Evolutionary conservation across 2,329 filamentous ascomycete genomes (phyloP).

Genomic region (Aureobasidium musti): DNA sequence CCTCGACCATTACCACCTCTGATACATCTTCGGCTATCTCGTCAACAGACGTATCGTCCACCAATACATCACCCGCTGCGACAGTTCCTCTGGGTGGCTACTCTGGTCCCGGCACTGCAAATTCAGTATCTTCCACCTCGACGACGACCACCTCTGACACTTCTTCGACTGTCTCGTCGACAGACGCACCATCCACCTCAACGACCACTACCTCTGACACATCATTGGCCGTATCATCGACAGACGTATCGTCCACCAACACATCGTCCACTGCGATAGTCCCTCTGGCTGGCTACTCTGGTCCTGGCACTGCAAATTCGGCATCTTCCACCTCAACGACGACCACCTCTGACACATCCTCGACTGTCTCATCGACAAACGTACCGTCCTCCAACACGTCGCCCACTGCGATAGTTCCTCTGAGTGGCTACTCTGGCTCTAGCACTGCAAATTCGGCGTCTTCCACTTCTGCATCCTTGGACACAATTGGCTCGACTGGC

Average conservation of each 20-base stretch:
- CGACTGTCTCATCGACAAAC: background rate
- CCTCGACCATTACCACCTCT: background rate
- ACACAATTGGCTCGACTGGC: background rate
- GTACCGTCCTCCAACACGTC: background rate
- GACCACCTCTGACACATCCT: background rate
- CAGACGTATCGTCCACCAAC: background rate
- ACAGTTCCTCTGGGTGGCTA: background rate
- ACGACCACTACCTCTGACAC: background rate
- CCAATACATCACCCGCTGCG: background rate
- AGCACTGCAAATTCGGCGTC: background rate
- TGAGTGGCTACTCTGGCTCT: slow-evolving; percentile 3
- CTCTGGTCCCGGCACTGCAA: slow-evolving; percentile 15
- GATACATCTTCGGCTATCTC: background rate
- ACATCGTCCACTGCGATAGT: background rate
- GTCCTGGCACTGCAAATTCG: slow-evolving; percentile 17
- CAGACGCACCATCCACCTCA: background rate
- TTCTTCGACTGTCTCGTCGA: background rate
- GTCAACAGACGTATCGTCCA: background rate
- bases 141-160: background rate
- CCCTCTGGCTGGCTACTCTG: slow-evolving; percentile 6
- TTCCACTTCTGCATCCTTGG: background rate
- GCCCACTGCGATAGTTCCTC: background rate
- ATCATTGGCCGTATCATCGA: background rate
- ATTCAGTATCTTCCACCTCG: too few relatives aligned
- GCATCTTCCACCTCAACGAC: slow-evolving; percentile 2